phyloP scores from a whole-genome alignment of 768 basidiomycete genomes.

The Pseudohyphozyma bogoriensis region DNA sequence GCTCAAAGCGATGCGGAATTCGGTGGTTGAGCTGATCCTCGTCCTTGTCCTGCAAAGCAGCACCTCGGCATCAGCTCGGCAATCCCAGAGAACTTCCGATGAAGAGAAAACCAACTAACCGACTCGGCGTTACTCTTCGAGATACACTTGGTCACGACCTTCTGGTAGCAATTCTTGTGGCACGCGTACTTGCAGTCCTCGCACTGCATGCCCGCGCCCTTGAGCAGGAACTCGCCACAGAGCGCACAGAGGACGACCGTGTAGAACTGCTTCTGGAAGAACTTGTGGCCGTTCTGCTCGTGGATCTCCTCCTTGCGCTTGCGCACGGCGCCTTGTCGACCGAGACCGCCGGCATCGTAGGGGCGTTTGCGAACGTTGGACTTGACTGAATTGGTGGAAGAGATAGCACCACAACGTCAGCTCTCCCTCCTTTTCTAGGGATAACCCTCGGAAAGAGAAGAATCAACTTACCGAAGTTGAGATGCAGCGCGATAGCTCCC shows the following conservation, averaged over 20 bases:
- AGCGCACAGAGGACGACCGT: slow-evolving; percentile 89
- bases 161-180: slow-evolving; percentile 98
- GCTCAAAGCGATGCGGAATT: slow-evolving; percentile 95
- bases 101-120: slow-evolving; percentile 46
- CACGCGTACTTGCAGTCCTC: slow-evolving; percentile 98
- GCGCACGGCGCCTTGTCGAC: slow-evolving; percentile 93
- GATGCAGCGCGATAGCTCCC: slow-evolving; percentile 73
- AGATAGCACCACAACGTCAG: background rate
- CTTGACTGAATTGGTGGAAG: slow-evolving; percentile 57
- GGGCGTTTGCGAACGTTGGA: slow-evolving; percentile 94
- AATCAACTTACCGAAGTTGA: slow-evolving; percentile 75
- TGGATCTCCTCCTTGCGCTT: slow-evolving; percentile 97
- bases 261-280: slow-evolving; percentile 93
- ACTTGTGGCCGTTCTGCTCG: slow-evolving; percentile 99
- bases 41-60: slow-evolving; percentile 63
- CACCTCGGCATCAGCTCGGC: too few relatives aligned
- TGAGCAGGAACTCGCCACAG: slow-evolving; percentile 94
- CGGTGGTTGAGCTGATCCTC: slow-evolving; percentile 93
- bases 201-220: slow-evolving; percentile 87
- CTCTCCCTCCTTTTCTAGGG: background rate
- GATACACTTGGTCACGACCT: slow-evolving; percentile 98
- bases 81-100: background rate
- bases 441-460: background rate
- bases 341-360: slow-evolving; percentile 83
- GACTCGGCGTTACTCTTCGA: slow-evolving; percentile 83